Base-by-base conservation (phyloP, 2,329 filamentous ascomycete species). In the Fusarium sp. region DNA sequence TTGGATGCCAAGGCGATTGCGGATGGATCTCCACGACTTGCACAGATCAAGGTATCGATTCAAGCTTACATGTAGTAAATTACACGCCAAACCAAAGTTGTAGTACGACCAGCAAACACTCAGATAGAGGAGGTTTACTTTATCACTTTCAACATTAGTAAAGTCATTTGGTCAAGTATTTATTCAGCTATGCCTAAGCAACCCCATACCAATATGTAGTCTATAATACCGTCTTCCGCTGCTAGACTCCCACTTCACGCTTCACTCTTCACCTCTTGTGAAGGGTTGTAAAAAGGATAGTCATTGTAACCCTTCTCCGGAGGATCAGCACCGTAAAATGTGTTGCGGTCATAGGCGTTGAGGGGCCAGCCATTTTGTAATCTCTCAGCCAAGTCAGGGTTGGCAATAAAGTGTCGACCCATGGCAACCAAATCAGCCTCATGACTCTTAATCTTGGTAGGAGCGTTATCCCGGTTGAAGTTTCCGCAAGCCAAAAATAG, bases 401-500 rank as follows among this genome's bases (percentile, higher is more conserved):
- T 83, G 10, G 80, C 77, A 25, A 81, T 79, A 61, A 79, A 83
- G 50, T 78, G 77, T 25, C 81, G 72, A 1, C 81, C 81, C 65
- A 83, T 80, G 3, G 74, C 76, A 37, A 78, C 61, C 3, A 79
- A 67, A 18, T 78, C 76, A 19, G 75, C 68, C 5, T 70, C 69
- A 35, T 70, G 25, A 79, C 79, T 79, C 64, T 86, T 82, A 7
- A 81, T 47, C 62, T 86, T 72, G 35, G 79, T 81, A 4, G 58
- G 74, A 7, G 58, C 58, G 3, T 60, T 60, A 3, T 60, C 58
- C 21, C 58, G 9, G 13, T 60, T 60, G 35, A 83, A 87, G 4
- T 85, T 86, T 52, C 87, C 86, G 3, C 85, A 85, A n/a, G 89
- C 74, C 7, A 91, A 71, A 35, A 90, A 86, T 7, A 77, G 71